Percentiles rank a stretch among this genome's conserved stretches.
phyloP scores from a whole-genome alignment of 768 basidiomycete genomes.

The Suillus fuscotomentosus region DNA sequence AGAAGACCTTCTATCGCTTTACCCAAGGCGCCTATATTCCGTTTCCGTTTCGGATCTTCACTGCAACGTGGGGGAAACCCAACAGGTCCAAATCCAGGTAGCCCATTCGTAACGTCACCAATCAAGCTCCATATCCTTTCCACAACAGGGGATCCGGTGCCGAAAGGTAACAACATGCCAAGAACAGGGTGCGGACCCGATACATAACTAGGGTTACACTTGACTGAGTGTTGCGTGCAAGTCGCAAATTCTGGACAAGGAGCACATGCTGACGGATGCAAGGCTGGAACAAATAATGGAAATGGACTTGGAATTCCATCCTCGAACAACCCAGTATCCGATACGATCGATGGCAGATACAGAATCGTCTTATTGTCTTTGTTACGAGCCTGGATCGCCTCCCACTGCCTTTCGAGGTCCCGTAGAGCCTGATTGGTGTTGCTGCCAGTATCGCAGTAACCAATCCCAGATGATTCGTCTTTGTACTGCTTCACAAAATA shows the following conservation, averaged over 20 bases:
- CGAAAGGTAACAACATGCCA: constrained; percentile 40
- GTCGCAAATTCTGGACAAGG: constrained; percentile 70
- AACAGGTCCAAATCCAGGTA: constrained; percentile 76
- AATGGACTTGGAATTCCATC: constrained; percentile 50
- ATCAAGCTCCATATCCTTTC: constrained; percentile 48
- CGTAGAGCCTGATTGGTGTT: constrained; percentile 59
- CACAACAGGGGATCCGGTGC: constrained; percentile 36
- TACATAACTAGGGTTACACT: constrained; percentile 68
- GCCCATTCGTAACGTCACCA: constrained; percentile 54
- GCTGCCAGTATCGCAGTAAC: constrained; percentile 70
- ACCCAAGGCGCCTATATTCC: constrained; percentile 71
- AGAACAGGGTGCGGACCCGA: constrained; percentile 62
- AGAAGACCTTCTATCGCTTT: constrained; percentile 67
- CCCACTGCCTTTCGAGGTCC: constrained; percentile 40
- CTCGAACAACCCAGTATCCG: constrained; percentile 24
- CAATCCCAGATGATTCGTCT: constrained; percentile 64
- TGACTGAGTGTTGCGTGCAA: constrained; percentile 55
- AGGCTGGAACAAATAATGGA: constrained; percentile 51
- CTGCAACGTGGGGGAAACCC: constrained; percentile 74
- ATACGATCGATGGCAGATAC: constrained; percentile 29
- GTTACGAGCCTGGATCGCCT: constrained; percentile 56
- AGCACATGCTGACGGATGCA: constrained; percentile 63
- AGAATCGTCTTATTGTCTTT: constrained; percentile 51
- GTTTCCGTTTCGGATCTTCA: constrained; percentile 74
- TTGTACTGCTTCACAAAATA: constrained; percentile 53